Base-by-base conservation (phyloP, 805 yeast genomes). In the Wilhelminamyces savonicus region DNA sequence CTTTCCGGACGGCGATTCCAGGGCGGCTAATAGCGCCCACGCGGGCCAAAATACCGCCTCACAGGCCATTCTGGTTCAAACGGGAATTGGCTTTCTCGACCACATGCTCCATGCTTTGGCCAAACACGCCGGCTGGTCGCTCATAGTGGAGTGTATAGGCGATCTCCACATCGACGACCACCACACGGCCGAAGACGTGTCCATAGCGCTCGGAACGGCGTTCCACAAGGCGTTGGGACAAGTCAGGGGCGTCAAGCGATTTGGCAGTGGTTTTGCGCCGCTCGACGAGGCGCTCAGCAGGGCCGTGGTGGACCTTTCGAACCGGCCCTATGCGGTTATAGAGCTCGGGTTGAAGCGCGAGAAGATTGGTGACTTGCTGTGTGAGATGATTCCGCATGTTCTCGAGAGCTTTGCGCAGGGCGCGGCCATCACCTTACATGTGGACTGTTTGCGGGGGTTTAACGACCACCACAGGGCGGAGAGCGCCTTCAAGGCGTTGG, bases 341-440 rank as follows among this genome's bases (percentile, higher is more conserved):
- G 95, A 92, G 22, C 66, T 92, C 36, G 96, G 95, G 1, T 70
- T 92, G 49, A 82, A 81, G 57, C 72, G 98, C 41, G 98, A 92
- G 54, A 87, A 81, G 54, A 78, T 92, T 44, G 98, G 98, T 30
- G 94, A 84, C 48, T 69, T 92, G 30, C 76, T 87, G 21, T 76
- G 92, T 48, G 98, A 92, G 62, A 92, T 92, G 98, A 82, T 92
- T 40, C 97, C 97, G n/a, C 98, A 92, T 56, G 88, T 92, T 27
- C 54, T 92, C 38, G 95, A 87, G 56, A 81, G 94, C 45, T 92
- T 92, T 65, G 96, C 97, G 3, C 85, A 82, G 47, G 84, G 83
- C 23, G 95, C 97, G 1, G 81, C 82, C 36, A 71, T 92, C 31
- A 92, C 98, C 1, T 50, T 92, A 49, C 98, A 92, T 50, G 95